Evolutionary conservation across 75 land plant species (phyloP).

Genomic region (Cupressus sempervirens): DNA sequence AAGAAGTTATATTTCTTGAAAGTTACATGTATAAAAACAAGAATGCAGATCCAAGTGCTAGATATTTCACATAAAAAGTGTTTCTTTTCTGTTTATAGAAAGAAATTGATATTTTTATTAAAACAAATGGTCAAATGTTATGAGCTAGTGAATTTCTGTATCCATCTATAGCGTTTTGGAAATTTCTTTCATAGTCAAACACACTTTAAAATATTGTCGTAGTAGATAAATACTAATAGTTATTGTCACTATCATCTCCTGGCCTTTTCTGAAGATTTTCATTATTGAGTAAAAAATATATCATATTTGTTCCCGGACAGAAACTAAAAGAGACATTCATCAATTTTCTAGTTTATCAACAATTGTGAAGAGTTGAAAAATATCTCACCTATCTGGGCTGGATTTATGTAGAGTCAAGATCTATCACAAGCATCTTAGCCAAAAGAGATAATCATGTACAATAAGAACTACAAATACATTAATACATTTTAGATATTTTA

Average conservation of each 20-base stretch:
- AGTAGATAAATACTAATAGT: background rate
- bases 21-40: background rate
- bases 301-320: background rate
- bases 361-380: too few relatives aligned
- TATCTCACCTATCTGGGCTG: too few relatives aligned
- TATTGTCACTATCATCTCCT: background rate
- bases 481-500: too few relatives aligned
- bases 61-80: background rate
- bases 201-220: background rate
- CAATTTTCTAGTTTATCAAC: too few relatives aligned
- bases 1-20: background rate
- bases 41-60: background rate
- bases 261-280: background rate
- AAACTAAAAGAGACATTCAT: background rate
- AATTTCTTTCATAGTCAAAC: background rate
- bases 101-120: background rate
- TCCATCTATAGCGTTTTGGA: background rate
- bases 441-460: too few relatives aligned
- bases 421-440: too few relatives aligned
- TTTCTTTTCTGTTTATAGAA: background rate
- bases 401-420: too few relatives aligned
- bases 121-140: background rate
- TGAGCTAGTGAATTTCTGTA: background rate
- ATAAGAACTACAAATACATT: too few relatives aligned
- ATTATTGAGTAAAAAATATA: background rate